Percentiles rank a stretch among this genome's conserved stretches.
phyloP scores from a whole-genome alignment of 225 moss, liverwort and hornwort genomes.

The Pseudisothecium myosuroides region DNA sequence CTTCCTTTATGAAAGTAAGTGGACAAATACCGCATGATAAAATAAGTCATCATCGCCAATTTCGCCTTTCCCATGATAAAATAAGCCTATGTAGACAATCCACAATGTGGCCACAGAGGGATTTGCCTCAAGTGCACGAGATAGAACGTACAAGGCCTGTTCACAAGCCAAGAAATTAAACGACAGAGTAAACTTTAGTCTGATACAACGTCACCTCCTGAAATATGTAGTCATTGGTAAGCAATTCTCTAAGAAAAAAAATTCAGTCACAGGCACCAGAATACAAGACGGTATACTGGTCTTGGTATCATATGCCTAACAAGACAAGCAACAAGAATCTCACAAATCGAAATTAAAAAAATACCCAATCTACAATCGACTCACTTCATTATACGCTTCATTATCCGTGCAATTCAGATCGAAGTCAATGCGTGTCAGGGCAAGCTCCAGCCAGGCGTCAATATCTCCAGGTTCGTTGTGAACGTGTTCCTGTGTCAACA shows the following conservation, averaged over 20 bases:
- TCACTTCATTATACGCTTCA: slow-evolving; percentile 53
- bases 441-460: slow-evolving; percentile 70
- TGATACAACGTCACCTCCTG: neutral
- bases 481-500: slow-evolving; percentile 17
- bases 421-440: slow-evolving; percentile 55
- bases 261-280: neutral
- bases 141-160: slow-evolving; percentile 68
- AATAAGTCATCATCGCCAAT: slow-evolving; percentile 69
- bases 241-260: neutral
- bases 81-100: slow-evolving; percentile 63
- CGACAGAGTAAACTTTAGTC: neutral
- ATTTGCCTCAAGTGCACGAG: slow-evolving; percentile 67
- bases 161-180: neutral
- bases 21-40: slow-evolving; percentile 58
- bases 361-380: neutral
- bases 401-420: slow-evolving; percentile 35
- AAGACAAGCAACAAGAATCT: neutral
- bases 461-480: slow-evolving; percentile 31
- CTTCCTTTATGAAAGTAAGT: slow-evolving; percentile 7
- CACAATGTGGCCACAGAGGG: slow-evolving; percentile 46
- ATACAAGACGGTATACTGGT: neutral
- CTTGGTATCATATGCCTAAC: neutral
- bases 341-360: neutral
- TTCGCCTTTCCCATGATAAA: slow-evolving; percentile 43
- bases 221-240: neutral